Evolutionary conservation across 106 monocot species (phyloP).

Genomic region (Acorus calamus): DNA sequence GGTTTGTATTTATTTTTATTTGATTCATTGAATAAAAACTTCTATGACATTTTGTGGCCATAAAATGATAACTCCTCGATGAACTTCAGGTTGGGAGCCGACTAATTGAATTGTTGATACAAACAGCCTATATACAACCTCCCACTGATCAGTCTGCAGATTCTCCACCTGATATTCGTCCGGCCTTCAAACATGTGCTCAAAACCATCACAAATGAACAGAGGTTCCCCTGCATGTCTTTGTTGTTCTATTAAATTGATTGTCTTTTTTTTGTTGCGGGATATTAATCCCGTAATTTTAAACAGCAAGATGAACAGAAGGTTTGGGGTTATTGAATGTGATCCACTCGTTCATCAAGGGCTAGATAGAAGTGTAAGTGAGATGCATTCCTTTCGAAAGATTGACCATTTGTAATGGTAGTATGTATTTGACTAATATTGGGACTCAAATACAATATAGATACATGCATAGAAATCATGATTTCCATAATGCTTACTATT

Average conservation of each 20-base stretch:
- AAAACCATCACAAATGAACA: conserved; percentile 35
- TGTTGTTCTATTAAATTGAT: no score
- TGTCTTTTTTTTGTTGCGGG: no score
- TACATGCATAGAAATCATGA: no score
- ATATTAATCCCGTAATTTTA: not conserved
- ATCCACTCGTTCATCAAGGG: conserved; percentile 83
- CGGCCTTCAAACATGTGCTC: conserved; percentile 70
- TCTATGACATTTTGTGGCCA: no score
- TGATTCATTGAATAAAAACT: no score
- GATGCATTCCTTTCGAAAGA: not conserved
- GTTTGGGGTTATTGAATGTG: conserved; percentile 94
- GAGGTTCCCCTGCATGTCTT: conserved; percentile 13
- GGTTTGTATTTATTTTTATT: conserved; percentile 22
- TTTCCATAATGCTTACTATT: not conserved
- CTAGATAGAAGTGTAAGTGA: conserved; percentile 83
- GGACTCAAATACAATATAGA: no score
- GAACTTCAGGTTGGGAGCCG: conserved; percentile 78
- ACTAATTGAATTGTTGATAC: conserved; percentile 76
- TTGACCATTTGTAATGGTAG: not conserved
- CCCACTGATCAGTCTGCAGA: conserved; percentile 67
- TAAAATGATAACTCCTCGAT: no score
- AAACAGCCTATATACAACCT: conserved; percentile 86
- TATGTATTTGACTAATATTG: not conserved
- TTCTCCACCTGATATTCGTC: conserved; percentile 76
- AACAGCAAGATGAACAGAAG: conserved; percentile 54